These are phyloP conservation scores for Emydomyces testavorans DNA, from an alignment of 2,329 filamentous ascomycete species.

Conservation along the genomic window DNA sequence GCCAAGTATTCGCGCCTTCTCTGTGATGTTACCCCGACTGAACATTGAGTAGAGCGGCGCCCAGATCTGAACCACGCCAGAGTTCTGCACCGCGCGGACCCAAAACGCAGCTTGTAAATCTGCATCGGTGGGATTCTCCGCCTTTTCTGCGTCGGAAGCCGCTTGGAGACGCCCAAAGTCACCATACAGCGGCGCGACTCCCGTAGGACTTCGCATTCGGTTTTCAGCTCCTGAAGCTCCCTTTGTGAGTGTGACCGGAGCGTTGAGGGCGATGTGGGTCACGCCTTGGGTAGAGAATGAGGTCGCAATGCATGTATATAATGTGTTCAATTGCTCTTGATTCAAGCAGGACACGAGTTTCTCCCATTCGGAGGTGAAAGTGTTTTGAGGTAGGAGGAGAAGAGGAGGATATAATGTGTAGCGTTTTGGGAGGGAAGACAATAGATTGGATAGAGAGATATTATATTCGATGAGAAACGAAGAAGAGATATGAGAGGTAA, in stretches of 20 bases:
- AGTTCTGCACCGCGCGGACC: slow-evolving; percentile 65
- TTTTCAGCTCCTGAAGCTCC: slow-evolving; percentile 45
- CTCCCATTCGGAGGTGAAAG: slow-evolving; percentile 31
- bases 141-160: slow-evolving; percentile 6
- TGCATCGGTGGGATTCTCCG: slow-evolving; percentile 23
- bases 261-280: slow-evolving; percentile 49
- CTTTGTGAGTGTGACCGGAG: slow-evolving; percentile 40
- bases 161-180: slow-evolving; percentile 51
- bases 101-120: slow-evolving; percentile 64
- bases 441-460: slow-evolving; percentile 8
- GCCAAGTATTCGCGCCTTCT: slow-evolving; percentile 65
- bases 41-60: slow-evolving; percentile 91
- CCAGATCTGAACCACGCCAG: slow-evolving; percentile 71
- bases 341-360: slow-evolving; percentile 20
- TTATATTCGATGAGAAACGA: slow-evolving; percentile 14
- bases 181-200: slow-evolving; percentile 59
- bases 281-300: slow-evolving; percentile 31
- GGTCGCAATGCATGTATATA: slow-evolving; percentile 35
- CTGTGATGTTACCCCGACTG: slow-evolving; percentile 75
- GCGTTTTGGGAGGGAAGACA: slow-evolving; percentile 28
- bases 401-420: slow-evolving; percentile 49
- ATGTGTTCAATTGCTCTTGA: slow-evolving; percentile 21
- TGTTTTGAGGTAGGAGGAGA: slow-evolving; percentile 44
- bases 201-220: slow-evolving; percentile 58
- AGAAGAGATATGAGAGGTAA: slow-evolving; percentile 20